Conservation (phyloP, 305 asterid species). For the Solanum aculeatissimum region DNA sequence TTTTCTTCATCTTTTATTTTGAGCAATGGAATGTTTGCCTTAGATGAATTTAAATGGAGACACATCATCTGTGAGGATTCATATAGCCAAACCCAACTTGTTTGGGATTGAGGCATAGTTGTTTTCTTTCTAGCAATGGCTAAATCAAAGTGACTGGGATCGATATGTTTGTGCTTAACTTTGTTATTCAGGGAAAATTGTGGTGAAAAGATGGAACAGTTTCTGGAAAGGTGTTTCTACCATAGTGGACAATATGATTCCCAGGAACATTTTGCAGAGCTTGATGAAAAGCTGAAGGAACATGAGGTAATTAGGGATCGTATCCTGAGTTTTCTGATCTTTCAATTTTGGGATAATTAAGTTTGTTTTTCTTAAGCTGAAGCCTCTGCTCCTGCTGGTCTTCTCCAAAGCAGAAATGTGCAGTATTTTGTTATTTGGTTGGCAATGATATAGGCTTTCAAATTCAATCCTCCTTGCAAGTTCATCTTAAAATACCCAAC, state of each 20-base stretch:
- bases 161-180: not conserved
- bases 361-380: not conserved
- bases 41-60: not conserved
- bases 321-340: not conserved
- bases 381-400: not conserved
- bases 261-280: slow-evolving; percentile 49
- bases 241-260: slow-evolving; percentile 89
- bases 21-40: not conserved
- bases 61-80: not conserved
- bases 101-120: not conserved
- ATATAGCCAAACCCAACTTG: not conserved
- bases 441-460: not conserved
- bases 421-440: not conserved
- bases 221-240: slow-evolving; percentile 77
- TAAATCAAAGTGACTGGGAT: not conserved
- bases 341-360: not conserved
- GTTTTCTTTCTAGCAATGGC: not conserved
- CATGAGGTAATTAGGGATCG: slow-evolving; percentile 51
- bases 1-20: not conserved
- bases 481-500: not conserved
- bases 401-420: not conserved
- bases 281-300: slow-evolving; percentile 61
- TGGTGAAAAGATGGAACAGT: slow-evolving; percentile 85
- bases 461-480: not conserved
- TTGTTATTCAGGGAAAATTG: slow-evolving; percentile 65